A percentile compares a stretch with the other conserved stretches of the same genome.
Evolutionary conservation across 2,329 filamentous ascomycete species (phyloP).

Genomic region (Colletotrichum camelliae): DNA sequence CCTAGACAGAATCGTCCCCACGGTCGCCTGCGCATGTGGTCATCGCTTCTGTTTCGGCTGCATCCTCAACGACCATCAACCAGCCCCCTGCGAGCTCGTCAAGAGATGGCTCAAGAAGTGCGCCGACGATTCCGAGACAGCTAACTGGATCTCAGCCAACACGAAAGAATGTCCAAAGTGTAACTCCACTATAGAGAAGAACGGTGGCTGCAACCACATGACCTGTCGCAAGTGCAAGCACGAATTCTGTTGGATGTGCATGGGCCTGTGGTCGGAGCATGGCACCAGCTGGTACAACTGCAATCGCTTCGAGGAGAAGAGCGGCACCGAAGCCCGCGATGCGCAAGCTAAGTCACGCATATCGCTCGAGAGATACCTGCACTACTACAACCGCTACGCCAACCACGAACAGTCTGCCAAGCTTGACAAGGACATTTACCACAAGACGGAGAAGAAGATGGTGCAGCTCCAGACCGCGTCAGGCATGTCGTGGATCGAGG

Average conservation of each 20-base stretch:
- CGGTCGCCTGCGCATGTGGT: slow-evolving; percentile 84
- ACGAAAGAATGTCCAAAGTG: slow-evolving; percentile 98
- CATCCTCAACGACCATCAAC: slow-evolving; percentile 87
- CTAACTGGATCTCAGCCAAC: slow-evolving; percentile 99
- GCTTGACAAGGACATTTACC: slow-evolving; percentile 92
- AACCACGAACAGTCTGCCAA: slow-evolving; percentile 99
- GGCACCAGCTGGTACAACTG: slow-evolving; percentile 99
- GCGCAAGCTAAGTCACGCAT: slow-evolving; percentile 90
- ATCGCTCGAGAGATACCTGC: slow-evolving; percentile 92
- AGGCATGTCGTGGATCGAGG: slow-evolving; percentile 98
- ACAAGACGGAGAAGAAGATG: slow-evolving; percentile 99
- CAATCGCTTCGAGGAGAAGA: slow-evolving; percentile 96
- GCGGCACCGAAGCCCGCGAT: slow-evolving; percentile 86
- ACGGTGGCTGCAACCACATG: slow-evolving; percentile 98
- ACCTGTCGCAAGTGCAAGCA: slow-evolving; percentile 95
- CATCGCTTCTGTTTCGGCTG: slow-evolving; percentile 97
- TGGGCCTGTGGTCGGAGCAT: slow-evolving; percentile 98
- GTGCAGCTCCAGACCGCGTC: slow-evolving; percentile 91
- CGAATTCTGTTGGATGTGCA: slow-evolving; percentile 99
- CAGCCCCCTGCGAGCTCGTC: slow-evolving; percentile 87
- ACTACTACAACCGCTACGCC: slow-evolving; percentile 99
- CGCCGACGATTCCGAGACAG: slow-evolving; percentile 96
- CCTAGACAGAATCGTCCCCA: slow-evolving; percentile 83
- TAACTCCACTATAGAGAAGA: slow-evolving; percentile 98
- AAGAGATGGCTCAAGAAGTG: slow-evolving; percentile 98